A percentile compares a stretch with the other conserved stretches of the same genome.
Conservation (phyloP, 768 basidiomycete genomes). For the Suillus brevipes region DNA sequence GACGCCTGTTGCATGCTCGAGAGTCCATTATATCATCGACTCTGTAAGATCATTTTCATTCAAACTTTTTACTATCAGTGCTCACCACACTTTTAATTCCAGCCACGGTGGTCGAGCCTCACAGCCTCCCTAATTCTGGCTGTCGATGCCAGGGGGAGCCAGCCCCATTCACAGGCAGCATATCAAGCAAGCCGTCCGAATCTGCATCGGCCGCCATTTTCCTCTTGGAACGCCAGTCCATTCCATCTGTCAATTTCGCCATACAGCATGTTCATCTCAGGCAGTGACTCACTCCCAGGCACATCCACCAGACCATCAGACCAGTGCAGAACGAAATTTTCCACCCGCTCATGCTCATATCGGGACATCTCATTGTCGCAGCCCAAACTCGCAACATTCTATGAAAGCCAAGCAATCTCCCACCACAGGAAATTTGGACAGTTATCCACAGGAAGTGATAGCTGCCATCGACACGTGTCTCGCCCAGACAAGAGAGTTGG, state of each 20-base stretch:
- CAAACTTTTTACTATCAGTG: background rate
- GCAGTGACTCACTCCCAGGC: slow-evolving; percentile 19
- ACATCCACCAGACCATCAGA: slow-evolving; percentile 14
- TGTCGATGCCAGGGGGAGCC: slow-evolving; percentile 76
- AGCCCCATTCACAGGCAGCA: slow-evolving; percentile 54
- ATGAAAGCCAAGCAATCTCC: background rate
- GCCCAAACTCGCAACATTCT: background rate
- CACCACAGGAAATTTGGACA: slow-evolving; percentile 9
- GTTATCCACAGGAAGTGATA: slow-evolving; percentile 26
- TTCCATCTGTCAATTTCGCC: slow-evolving; percentile 13
- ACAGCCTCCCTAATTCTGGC: slow-evolving; percentile 42
- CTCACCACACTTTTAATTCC: background rate
- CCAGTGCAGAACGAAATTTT: slow-evolving; percentile 9
- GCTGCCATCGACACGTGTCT: slow-evolving; percentile 28
- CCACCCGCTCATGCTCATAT: slow-evolving; percentile 8
- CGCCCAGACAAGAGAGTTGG: slow-evolving; percentile 16
- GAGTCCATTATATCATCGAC: background rate
- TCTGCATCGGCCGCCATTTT: slow-evolving; percentile 20
- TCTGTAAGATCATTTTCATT: background rate
- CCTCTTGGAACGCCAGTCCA: slow-evolving; percentile 14
- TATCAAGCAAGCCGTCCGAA: slow-evolving; percentile 41
- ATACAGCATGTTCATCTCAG: slow-evolving; percentile 26
- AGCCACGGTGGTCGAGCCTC: slow-evolving; percentile 40
- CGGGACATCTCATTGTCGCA: slow-evolving; percentile 2
- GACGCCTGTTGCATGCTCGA: background rate